These are phyloP conservation scores for Trypanosoma caninum DNA, from an alignment of 208 protist species.

Conservation along the genomic window DNA sequence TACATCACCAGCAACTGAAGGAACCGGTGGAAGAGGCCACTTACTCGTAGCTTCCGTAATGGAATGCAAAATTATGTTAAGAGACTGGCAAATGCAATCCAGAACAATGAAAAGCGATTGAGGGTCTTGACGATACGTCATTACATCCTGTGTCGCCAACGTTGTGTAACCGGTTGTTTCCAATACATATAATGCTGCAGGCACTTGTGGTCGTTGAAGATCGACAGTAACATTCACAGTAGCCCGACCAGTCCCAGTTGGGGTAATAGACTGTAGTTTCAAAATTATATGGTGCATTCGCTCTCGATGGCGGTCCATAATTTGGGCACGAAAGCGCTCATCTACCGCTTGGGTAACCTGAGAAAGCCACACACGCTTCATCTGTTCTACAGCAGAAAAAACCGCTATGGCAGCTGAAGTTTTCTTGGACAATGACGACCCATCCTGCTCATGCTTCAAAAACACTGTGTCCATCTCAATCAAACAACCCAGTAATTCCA, in stretches of 20 bases:
- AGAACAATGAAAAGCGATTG: slow-evolving; percentile 50
- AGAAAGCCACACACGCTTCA: slow-evolving; percentile 43
- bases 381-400: slow-evolving; percentile 17
- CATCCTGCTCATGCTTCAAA: background rate
- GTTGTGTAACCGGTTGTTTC: slow-evolving; percentile 48
- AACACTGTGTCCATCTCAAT: slow-evolving; percentile 9
- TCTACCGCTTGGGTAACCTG: slow-evolving; percentile 46
- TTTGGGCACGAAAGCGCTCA: slow-evolving; percentile 46
- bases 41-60: slow-evolving; percentile 26
- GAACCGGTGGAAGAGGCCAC: slow-evolving; percentile 66
- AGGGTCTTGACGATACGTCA: slow-evolving; percentile 57
- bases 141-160: slow-evolving; percentile 47
- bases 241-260: slow-evolving; percentile 22
- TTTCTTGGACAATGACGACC: background rate
- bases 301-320: slow-evolving; percentile 69
- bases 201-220: slow-evolving; percentile 20
- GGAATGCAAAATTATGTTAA: slow-evolving; percentile 32
- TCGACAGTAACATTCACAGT: slow-evolving; percentile 11
- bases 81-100: slow-evolving; percentile 38
- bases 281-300: slow-evolving; percentile 37
- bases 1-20: slow-evolving; percentile 43
- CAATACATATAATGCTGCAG: slow-evolving; percentile 35
- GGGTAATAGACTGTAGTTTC: slow-evolving; percentile 34
- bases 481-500: slow-evolving; percentile 16
- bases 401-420: background rate